Evolutionary conservation across 441 rosid species (phyloP), one percentile per base, ranked within the genome.

Genomic region (Pelargonium hybrid): DNA sequence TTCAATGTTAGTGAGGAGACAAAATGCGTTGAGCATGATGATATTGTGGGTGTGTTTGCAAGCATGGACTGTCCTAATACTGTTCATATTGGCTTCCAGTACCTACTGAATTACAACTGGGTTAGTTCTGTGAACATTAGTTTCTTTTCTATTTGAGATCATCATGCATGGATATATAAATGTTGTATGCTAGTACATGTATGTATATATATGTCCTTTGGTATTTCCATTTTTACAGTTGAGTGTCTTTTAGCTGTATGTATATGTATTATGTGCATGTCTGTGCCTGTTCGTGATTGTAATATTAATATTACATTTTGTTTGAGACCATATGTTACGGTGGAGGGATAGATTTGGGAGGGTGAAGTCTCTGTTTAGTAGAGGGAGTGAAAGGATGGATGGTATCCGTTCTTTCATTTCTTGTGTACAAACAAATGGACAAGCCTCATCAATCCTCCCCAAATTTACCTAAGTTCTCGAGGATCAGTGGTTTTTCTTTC

Each of bases 51-150:
- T 59, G 86, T 86, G 20, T 92, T 95, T 68, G 91, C 93, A 37
- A 88, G 91, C 82, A 86, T 90, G 92, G 95, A 92, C 74, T 95
- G 99, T 73, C 90, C 87, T 0, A 81, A 85, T 74, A 86, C 89
- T n/a, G 84, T 89, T 79, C 88, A 84, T 66, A 79, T 70, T 52
- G 98, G 97, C 68, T 91, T 93, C 75, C 98, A 84, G 57, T 85
- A 89, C 79, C 88, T 93, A 48, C 74, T 93, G 82, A 89, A 89
- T 48, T 88, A 85, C 69, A 82, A 91, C 72, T 93, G 97, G 98
- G 99, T 92, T 66, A 80, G 90, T 82, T 71, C 82, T 67, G 31
- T 17, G 41, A 11, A 25, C 70, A 66, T 64, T 52, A 69, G n/a
- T 65, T 47, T 68, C 17, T 20, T 65, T 8, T 50, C 37, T 67